Conservation (phyloP, 2,329 filamentous ascomycete species). For the Phaeosphaeria sp. region DNA sequence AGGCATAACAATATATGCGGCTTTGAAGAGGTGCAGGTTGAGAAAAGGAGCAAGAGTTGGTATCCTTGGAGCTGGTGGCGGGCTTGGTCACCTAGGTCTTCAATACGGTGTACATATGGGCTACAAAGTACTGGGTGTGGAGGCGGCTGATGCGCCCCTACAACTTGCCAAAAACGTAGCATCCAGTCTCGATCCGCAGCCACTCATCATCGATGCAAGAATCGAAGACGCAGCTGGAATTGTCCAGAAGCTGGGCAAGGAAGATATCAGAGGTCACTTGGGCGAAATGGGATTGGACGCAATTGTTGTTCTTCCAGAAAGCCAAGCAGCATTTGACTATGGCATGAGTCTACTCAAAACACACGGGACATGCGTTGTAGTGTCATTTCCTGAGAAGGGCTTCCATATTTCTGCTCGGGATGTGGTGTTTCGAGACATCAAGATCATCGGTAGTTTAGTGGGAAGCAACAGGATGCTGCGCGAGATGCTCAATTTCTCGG, state of each 20-base stretch:
- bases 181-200: slow-evolving; percentile 31
- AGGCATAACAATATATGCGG: slow-evolving; percentile 51
- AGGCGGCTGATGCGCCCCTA: slow-evolving; percentile 47
- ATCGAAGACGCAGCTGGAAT: slow-evolving; percentile 36
- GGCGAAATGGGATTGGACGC: slow-evolving; percentile 56
- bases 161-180: slow-evolving; percentile 40
- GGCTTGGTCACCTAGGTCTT: slow-evolving; percentile 40
- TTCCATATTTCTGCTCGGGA: slow-evolving; percentile 53
- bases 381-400: slow-evolving; percentile 55
- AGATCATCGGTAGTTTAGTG: slow-evolving; percentile 51
- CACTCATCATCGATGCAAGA: slow-evolving; percentile 51
- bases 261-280: slow-evolving; percentile 42
- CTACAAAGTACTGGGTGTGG: slow-evolving; percentile 47
- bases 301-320: slow-evolving; percentile 56
- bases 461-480: slow-evolving; percentile 50
- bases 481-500: slow-evolving; percentile 51
- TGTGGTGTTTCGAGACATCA: slow-evolving; percentile 55
- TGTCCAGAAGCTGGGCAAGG: slow-evolving; percentile 42
- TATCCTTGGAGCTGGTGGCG: slow-evolving; percentile 50
- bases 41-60: slow-evolving; percentile 45
- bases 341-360: slow-evolving; percentile 53
- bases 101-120: slow-evolving; percentile 43
- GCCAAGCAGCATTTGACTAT: slow-evolving; percentile 56
- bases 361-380: slow-evolving; percentile 55
- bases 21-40: slow-evolving; percentile 47